Evolutionary conservation across 2,329 filamentous ascomycete species (phyloP).

Genomic region (Apiospora malaysiana): DNA sequence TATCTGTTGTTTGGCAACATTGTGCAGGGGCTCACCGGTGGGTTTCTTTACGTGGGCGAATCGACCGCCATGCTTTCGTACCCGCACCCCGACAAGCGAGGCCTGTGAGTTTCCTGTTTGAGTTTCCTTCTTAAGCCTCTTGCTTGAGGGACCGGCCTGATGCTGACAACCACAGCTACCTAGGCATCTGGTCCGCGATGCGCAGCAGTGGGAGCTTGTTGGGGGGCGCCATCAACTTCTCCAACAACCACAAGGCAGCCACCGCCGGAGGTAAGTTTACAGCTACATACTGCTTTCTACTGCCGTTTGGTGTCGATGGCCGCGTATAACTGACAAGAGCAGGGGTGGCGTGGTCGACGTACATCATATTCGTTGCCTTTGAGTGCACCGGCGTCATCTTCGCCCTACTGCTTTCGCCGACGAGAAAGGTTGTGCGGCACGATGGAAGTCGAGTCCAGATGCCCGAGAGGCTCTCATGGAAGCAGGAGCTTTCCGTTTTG

Average conservation of each 20-base stretch:
- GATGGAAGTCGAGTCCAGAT: slow-evolving; percentile 34
- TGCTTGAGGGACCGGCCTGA: too few relatives aligned
- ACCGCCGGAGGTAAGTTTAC: slow-evolving; percentile 32
- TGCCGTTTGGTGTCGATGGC: neutral
- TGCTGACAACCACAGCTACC: neutral
- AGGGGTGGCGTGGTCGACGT: slow-evolving; percentile 37
- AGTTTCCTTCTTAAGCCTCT: too few relatives aligned
- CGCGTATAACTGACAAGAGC: neutral
- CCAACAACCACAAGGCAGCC: slow-evolving; percentile 32
- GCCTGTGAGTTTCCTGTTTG: slow-evolving; percentile 38
- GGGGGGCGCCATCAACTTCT: slow-evolving; percentile 43
- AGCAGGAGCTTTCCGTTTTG: slow-evolving; percentile 33
- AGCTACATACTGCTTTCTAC: too few relatives aligned
- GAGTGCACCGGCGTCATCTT: slow-evolving; percentile 40
- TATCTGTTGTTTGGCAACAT: slow-evolving; percentile 41
- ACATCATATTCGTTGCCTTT: slow-evolving; percentile 39
- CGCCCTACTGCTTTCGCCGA: slow-evolving; percentile 36
- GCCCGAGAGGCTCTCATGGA: slow-evolving; percentile 27
- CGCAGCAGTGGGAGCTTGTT: slow-evolving; percentile 41
- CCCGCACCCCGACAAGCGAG: slow-evolving; percentile 40
- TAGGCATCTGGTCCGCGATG: slow-evolving; percentile 41
- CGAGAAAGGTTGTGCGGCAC: slow-evolving; percentile 33
- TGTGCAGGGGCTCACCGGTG: slow-evolving; percentile 29
- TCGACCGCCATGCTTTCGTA: slow-evolving; percentile 45
- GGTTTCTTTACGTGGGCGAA: slow-evolving; percentile 43